These are phyloP conservation scores for Fraxinus xanthoxyloides DNA, from an alignment of 305 asterid genomes.

Conservation along the genomic window DNA sequence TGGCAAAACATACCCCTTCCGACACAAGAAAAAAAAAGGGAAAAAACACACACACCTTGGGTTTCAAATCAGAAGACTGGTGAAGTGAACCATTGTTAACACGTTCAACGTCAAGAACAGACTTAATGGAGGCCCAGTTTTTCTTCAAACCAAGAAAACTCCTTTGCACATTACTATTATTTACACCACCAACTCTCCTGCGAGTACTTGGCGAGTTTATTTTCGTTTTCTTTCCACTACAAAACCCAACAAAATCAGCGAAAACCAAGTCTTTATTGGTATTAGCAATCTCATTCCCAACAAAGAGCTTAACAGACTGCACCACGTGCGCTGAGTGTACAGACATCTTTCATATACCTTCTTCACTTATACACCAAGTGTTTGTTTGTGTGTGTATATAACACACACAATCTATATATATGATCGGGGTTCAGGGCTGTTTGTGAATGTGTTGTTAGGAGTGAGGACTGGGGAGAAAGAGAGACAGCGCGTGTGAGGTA, in stretches of 20 bases:
- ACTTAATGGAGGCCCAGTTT: conserved; percentile 43
- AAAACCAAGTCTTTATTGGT: conserved; percentile 35
- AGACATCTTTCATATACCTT: conserved; percentile 43
- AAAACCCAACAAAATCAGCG: conserved; percentile 51
- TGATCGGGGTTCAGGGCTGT: neutral
- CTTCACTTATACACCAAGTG: neutral
- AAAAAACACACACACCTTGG: conserved; percentile 33
- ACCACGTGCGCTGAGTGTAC: conserved; percentile 51
- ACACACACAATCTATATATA: neutral
- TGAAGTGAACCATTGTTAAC: conserved; percentile 22
- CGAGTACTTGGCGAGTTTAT: conserved; percentile 22
- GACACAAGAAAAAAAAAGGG: neutral
- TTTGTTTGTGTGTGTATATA: neutral
- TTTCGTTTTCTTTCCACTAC: conserved; percentile 35
- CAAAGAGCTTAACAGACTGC: conserved; percentile 53
- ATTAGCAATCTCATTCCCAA: conserved; percentile 27
- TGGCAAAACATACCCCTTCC: neutral
- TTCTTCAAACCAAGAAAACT: conserved; percentile 24
- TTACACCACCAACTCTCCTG: conserved; percentile 32
- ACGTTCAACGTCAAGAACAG: conserved; percentile 54
- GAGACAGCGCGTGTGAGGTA: conserved; percentile 5
- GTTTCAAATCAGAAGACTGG: conserved; percentile 36
- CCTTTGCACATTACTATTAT: conserved; percentile 30
- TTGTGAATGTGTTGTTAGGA: neutral
- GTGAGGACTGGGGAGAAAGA: neutral